Base-by-base conservation (phyloP, 352 stramenopile species). In the Phytopythium vexans region DNA sequence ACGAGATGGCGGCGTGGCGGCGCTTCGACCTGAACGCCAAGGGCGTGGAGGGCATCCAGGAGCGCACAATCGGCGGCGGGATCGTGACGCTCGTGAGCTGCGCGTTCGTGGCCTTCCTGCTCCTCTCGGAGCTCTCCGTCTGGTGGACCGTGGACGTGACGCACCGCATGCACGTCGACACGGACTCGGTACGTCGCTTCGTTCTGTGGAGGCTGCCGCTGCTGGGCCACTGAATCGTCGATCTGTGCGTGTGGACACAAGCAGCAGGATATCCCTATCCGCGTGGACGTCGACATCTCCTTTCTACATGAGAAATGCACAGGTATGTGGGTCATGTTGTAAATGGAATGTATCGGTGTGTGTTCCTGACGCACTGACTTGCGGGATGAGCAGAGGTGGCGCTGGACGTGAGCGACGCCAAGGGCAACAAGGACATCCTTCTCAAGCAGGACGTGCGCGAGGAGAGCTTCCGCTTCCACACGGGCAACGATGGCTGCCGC, bases 131-230 rank as follows among this genome's bases (percentile, higher is more conserved):
- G 71, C 64, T 95, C 66, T 83, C 81, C 6, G 66, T 93, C 35
- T 95, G 84, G 82, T 92, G 81, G 79, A 89, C 78, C 3, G 79
- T 91, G 56, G 83, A 86, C 52, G 79, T 92, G 48, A 73, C 77
- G 41, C 82, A 95, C 61, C 85, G 78, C 73, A 95, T 95, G 85
- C 82, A 95, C 58, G 85, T 95, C 48, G 85, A 95, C 68, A 91
- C 74, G 14, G 62, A 76, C 31, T 70, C 85, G 65, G 85, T 94
- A 76, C 64, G 72, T 69, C 21, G 21, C 21, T 27, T 2, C 15
- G 4, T 31, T 40, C 2, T 3, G 7, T 16, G 2, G 53, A 45
- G 34, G 37, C 34, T 14, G n/a, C 11, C 37, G 3, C 12, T 54
- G 32, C 54, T 48, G 8, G 6, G 35, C 16, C 16, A 11, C 38